Conservation (phyloP, 1,284 basidiomycete species). For the Ustilago curta region DNA sequence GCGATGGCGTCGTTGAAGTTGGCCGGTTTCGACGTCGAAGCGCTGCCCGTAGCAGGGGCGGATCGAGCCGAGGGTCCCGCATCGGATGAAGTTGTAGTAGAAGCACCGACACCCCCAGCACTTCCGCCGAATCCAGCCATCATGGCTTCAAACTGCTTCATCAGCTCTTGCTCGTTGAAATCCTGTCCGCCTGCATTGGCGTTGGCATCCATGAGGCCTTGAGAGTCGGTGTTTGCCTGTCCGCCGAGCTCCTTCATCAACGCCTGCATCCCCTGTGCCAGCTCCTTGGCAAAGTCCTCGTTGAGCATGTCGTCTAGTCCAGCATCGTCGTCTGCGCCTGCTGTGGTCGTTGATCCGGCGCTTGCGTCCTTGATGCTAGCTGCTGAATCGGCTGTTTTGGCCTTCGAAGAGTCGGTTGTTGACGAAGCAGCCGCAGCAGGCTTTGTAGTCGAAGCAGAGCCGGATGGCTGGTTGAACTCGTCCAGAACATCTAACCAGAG, state of each 20-base stretch:
- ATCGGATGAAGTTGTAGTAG: conserved; percentile 4
- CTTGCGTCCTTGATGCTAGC: neutral
- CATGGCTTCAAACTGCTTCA: conserved; percentile 68
- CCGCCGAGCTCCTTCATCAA: conserved; percentile 78
- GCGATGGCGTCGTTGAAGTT: conserved; percentile 82
- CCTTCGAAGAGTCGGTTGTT: conserved; percentile 37
- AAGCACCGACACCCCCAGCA: conserved; percentile 11
- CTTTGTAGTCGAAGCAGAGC: conserved; percentile 43
- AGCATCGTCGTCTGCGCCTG: conserved; percentile 23
- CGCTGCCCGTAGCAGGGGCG: neutral
- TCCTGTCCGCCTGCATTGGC: conserved; percentile 18
- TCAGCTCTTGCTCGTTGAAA: conserved; percentile 64
- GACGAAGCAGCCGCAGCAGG: conserved; percentile 51
- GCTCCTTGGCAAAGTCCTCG: conserved; percentile 77
- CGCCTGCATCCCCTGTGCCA: conserved; percentile 85
- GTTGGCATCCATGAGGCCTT: conserved; percentile 26
- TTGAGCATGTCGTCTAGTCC: conserved; percentile 59
- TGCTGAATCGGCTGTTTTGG: conserved; percentile 56
- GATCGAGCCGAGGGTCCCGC: conserved; percentile 10
- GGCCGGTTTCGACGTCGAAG: conserved; percentile 62
- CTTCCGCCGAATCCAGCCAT: conserved; percentile 58
- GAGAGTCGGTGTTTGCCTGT: conserved; percentile 20
- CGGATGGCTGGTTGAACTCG: conserved; percentile 64
- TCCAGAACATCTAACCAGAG: conserved; percentile 74
- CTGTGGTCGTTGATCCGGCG: neutral